Conservation (phyloP, 371 early-diverging fungal genomes). For the Cladochytrium tenue region DNA sequence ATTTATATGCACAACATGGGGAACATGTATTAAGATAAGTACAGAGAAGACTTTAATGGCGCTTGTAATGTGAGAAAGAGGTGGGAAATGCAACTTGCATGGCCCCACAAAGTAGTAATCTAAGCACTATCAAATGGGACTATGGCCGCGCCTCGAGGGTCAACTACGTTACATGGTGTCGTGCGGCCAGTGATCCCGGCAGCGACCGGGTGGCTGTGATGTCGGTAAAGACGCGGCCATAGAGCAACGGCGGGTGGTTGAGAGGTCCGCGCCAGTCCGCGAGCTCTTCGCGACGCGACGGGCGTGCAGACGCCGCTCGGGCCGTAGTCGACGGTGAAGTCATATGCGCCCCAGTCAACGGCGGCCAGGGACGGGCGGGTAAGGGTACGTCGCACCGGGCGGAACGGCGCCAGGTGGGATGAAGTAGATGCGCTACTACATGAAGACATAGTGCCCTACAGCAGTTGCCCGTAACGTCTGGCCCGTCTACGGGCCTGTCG, state of each 20-base stretch:
- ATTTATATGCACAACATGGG: no score
- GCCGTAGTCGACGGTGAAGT: constrained; percentile 15
- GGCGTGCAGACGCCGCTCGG: neutral
- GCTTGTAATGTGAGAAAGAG: no score
- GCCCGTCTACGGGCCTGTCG: no score
- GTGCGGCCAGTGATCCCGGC: no score
- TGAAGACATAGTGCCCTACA: constrained; percentile 5
- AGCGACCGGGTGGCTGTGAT: constrained; percentile 49
- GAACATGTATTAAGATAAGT: no score
- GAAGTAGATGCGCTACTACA: constrained; percentile 7
- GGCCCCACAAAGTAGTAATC: no score
- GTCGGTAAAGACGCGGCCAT: constrained; percentile 53
- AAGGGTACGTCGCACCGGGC: constrained; percentile 5
- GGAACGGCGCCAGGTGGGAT: constrained; percentile 6
- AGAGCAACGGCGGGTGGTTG: constrained; percentile 28
- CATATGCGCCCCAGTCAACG: constrained; percentile 12
- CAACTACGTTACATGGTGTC: no score
- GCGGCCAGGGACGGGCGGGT: constrained; percentile 8
- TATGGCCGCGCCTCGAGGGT: no score
- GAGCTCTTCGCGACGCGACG: constrained; percentile 2
- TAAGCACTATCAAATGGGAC: no score
- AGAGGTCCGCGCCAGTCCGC: constrained; percentile 14
- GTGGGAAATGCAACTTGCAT: no score
- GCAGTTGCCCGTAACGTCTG: constrained; percentile 9
- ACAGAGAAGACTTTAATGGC: no score